Conservation (phyloP, 306 rosid genomes). For the Purshia tridentata region DNA sequence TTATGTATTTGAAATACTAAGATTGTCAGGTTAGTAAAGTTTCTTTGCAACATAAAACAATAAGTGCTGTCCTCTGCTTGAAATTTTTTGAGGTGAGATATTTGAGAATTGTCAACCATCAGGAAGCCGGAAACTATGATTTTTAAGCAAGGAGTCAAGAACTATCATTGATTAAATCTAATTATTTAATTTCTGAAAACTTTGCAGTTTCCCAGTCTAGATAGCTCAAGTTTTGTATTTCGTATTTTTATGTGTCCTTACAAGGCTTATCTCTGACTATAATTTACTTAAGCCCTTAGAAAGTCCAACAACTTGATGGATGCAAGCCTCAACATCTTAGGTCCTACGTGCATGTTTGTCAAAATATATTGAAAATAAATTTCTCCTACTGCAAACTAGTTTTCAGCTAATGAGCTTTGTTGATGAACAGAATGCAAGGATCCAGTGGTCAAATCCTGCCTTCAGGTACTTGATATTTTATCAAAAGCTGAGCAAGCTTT, state of each 20-base stretch:
- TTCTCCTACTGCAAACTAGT: slow-evolving; percentile 11
- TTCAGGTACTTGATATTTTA: slow-evolving; percentile 70
- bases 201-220: slow-evolving; percentile 17
- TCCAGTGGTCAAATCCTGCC: slow-evolving; percentile 69
- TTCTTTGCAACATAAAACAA: slow-evolving; percentile 9
- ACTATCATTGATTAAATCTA: not conserved
- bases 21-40: slow-evolving; percentile 77
- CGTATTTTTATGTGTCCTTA: slow-evolving; percentile 13
- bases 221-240: slow-evolving; percentile 8
- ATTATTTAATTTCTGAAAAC: slow-evolving; percentile 17
- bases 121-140: not conserved
- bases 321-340: not conserved
- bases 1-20: slow-evolving; percentile 85
- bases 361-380: not conserved
- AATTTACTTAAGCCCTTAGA: not conserved
- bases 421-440: slow-evolving; percentile 70
- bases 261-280: slow-evolving; percentile 22
- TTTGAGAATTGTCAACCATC: not conserved
- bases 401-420: slow-evolving; percentile 31
- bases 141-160: not conserved
- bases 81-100: not conserved
- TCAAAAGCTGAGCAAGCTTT: slow-evolving; percentile 72
- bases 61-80: not conserved
- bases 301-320: not conserved
- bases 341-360: not conserved